phyloP scores from a whole-genome alignment of 805 yeast genomes.

The Yamadazyma endophytica region DNA sequence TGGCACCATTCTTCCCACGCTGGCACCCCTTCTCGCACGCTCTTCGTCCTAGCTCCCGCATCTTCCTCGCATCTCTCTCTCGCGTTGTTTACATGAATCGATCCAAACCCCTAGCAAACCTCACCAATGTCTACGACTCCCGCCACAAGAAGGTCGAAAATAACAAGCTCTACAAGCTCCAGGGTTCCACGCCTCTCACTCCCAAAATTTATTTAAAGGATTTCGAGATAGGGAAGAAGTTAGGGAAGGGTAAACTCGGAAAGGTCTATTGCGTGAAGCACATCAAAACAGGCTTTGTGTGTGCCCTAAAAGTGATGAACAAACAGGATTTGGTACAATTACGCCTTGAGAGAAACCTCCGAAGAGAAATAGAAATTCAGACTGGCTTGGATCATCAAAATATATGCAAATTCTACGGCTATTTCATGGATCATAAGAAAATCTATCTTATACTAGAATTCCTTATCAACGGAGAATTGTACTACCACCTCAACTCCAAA shows the following conservation, averaged over 20 bases:
- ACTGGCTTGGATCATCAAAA: conserved; percentile 73
- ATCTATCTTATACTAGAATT: conserved; percentile 85
- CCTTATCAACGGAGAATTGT: conserved; percentile 82
- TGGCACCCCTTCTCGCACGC: no score
- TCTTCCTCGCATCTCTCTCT: no score
- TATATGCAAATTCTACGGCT: conserved; percentile 76
- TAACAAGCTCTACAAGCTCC: no score
- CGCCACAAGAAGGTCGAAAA: no score
- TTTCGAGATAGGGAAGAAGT: conserved; percentile 80
- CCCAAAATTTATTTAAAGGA: conserved; percentile 38
- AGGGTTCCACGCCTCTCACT: neutral
- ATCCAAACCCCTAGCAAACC: conserved; percentile 1
- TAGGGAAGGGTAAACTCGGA: conserved; percentile 94
- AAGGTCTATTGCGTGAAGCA: conserved; percentile 87
- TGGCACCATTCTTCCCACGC: no score
- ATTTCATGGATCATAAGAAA: conserved; percentile 74
- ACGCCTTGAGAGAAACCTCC: conserved; percentile 78
- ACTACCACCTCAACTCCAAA: conserved; percentile 61
- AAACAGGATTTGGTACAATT: conserved; percentile 71
- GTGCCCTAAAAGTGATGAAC: conserved; percentile 90
- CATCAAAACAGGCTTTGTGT: conserved; percentile 66
- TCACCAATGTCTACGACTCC: conserved; percentile 2
- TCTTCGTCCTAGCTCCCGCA: no score
- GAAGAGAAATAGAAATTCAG: conserved; percentile 91
- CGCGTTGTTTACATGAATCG: no score